phyloP scores from a whole-genome alignment of 83 land plant species.

The Larix sibirica region DNA sequence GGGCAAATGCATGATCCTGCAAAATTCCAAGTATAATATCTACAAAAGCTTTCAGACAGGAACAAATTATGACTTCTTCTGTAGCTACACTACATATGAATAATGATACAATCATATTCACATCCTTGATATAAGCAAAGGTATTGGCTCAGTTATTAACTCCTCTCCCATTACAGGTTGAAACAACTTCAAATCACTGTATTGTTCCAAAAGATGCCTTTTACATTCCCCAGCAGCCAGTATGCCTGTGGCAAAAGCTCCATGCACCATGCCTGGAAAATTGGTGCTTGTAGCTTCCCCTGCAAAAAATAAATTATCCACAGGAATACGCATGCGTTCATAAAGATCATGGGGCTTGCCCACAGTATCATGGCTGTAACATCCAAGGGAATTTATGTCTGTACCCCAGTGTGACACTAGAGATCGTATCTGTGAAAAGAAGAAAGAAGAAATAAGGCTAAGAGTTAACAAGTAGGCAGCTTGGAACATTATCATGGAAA shows the following conservation, averaged over 20 bases:
- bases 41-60: too few species aligned
- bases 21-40: too few species aligned
- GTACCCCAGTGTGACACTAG: too few species aligned
- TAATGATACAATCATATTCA: slow-evolving; percentile 12
- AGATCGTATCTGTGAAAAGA: not conserved
- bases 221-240: slow-evolving; percentile 83
- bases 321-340: not conserved
- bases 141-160: slow-evolving; percentile 19
- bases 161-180: slow-evolving; percentile 79
- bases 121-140: slow-evolving; percentile 76
- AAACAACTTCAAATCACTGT: slow-evolving; percentile 55
- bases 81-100: too few species aligned
- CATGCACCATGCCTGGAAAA: slow-evolving; percentile 89
- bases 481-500: too few species aligned
- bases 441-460: too few species aligned
- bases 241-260: slow-evolving; percentile 80
- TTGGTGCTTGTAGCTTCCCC: slow-evolving; percentile 81
- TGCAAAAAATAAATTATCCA: slow-evolving; percentile 85
- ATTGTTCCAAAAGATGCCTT: slow-evolving; percentile 61
- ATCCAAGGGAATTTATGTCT: too few species aligned
- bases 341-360: too few species aligned
- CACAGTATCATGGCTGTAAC: slow-evolving; percentile 34
- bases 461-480: too few species aligned
- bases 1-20: too few species aligned
- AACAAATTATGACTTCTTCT: too few species aligned